Evolutionary conservation across 2,329 filamentous ascomycete genomes (phyloP).

Genomic region (Sporothrix phasma): DNA sequence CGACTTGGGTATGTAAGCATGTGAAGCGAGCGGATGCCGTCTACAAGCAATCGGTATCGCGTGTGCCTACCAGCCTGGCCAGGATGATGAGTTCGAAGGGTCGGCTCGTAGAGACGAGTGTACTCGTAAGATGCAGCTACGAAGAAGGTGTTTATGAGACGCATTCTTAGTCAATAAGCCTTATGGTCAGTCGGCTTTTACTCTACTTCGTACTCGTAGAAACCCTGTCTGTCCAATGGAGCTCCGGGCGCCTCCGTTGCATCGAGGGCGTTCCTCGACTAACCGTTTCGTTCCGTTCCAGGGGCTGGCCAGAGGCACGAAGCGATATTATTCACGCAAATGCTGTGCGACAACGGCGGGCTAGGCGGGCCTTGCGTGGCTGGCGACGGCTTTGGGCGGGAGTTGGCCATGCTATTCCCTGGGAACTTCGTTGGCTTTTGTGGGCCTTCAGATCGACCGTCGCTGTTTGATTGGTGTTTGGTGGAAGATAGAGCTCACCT

Average conservation of each 20-base stretch:
- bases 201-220: too few species aligned
- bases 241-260: constrained; percentile 9
- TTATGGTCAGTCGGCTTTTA: too few species aligned
- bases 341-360: constrained; percentile 13
- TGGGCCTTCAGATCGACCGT: neutral
- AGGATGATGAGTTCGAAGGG: neutral
- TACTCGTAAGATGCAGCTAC: too few species aligned
- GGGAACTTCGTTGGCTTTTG: neutral
- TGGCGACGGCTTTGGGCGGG: constrained; percentile 7
- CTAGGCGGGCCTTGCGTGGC: neutral
- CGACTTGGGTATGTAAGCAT: neutral
- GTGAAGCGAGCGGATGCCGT: too few species aligned
- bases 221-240: neutral
- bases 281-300: constrained; percentile 5
- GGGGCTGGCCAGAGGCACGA: neutral
- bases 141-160: too few species aligned
- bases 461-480: neutral
- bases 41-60: too few species aligned
- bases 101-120: too few species aligned
- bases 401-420: neutral
- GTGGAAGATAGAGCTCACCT: constrained; percentile 3
- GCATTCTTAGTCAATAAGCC: too few species aligned
- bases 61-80: too few species aligned
- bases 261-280: neutral
- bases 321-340: constrained; percentile 12